phyloP scores from a whole-genome alignment of 208 protist species.

The Jaenimonas drosophilae region DNA sequence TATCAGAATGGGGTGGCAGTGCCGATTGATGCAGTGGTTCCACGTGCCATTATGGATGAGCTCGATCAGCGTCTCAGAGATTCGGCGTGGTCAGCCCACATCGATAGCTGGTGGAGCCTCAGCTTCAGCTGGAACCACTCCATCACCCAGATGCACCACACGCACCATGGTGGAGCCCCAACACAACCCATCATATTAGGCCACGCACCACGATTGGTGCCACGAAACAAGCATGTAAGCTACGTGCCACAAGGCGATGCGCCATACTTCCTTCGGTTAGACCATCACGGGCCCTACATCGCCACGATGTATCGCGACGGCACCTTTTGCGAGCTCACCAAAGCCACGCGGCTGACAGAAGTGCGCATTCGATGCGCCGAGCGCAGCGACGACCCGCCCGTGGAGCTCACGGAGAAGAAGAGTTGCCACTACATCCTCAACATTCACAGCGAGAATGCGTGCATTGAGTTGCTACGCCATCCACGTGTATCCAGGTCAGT shows the following conservation, averaged over 20 bases:
- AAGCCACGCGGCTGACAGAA: conserved; percentile 1
- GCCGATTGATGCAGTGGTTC: neutral
- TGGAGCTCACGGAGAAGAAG: conserved; percentile 12
- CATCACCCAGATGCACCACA: neutral
- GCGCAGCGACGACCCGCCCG: neutral
- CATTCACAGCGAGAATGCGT: conserved; percentile 10
- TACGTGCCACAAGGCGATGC: neutral
- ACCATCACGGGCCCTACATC: conserved; percentile 14
- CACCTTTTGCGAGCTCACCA: conserved; percentile 6
- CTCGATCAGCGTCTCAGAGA: neutral
- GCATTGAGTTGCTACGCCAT: conserved; percentile 15
- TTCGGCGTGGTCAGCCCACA: too few relatives aligned
- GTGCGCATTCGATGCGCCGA: conserved; percentile 6
- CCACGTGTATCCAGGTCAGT: conserved; percentile 9
- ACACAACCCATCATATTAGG: too few relatives aligned
- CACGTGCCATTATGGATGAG: neutral
- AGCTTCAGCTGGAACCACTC: neutral
- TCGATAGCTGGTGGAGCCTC: neutral
- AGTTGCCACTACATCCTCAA: conserved; percentile 36
- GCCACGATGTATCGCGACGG: conserved; percentile 18
- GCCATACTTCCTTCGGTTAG: conserved; percentile 2
- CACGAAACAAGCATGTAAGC: too few relatives aligned
- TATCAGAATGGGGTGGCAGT: neutral
- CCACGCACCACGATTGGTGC: too few relatives aligned
- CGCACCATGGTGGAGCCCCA: too few relatives aligned